Evolutionary conservation across 2,329 filamentous ascomycete genomes (phyloP).

Genomic region (Fusarium agapanthi): DNA sequence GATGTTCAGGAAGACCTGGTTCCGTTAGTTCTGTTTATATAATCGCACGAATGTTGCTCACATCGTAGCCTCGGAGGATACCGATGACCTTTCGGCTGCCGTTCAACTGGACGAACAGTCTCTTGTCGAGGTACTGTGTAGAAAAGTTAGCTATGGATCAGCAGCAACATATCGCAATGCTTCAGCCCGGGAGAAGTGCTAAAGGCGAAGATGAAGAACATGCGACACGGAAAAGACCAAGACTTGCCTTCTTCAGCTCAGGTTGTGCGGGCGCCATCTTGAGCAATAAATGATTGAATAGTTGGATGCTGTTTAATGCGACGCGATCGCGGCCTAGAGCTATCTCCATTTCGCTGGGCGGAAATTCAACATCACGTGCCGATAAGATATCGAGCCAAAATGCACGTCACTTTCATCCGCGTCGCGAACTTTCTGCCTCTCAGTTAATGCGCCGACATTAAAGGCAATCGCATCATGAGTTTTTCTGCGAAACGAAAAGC

Average conservation of each 20-base stretch:
- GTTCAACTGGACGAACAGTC: constrained; percentile 96
- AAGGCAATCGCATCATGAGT: constrained; percentile 54
- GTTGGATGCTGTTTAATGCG: constrained; percentile 40
- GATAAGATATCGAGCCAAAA: constrained; percentile 54
- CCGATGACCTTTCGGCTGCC: constrained; percentile 98
- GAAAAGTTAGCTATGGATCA: constrained; percentile 39
- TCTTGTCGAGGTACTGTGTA: constrained; percentile 95
- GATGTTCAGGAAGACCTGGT: constrained; percentile 95
- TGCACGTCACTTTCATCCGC: constrained; percentile 35
- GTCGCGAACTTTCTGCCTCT: constrained; percentile 13
- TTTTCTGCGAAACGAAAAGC: constrained; percentile 73
- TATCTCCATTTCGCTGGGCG: constrained; percentile 29
- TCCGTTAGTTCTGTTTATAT: constrained; percentile 8
- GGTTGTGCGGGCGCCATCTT: constrained; percentile 98
- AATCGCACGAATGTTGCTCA: constrained; percentile 54
- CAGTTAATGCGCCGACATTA: constrained; percentile 1
- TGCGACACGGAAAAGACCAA: not conserved
- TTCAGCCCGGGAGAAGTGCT: not conserved
- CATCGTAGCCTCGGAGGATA: constrained; percentile 94
- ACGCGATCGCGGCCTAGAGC: constrained; percentile 43
- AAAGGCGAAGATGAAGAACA: no score
- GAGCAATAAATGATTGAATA: constrained; percentile 45
- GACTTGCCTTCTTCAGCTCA: constrained; percentile 91
- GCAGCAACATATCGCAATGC: not conserved
- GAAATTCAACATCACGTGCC: constrained; percentile 54